A percentile compares a stretch with the other conserved stretches of the same genome.
Conservation (phyloP, 1,284 basidiomycete genomes). For the Ustilago shanxiensis region DNA sequence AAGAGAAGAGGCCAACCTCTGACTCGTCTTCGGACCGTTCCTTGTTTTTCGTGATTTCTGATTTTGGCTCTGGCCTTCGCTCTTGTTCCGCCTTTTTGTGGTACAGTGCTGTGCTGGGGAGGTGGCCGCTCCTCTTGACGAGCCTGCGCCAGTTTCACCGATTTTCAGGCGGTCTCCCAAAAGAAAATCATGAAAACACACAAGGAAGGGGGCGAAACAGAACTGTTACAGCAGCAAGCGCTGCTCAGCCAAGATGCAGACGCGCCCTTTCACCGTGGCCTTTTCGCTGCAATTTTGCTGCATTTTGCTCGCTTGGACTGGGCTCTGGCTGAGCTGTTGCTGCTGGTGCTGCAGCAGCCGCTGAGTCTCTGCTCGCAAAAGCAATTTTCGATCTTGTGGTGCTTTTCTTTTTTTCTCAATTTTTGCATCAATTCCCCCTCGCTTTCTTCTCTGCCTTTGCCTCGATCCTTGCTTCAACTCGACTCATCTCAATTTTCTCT, state of each 20-base stretch:
- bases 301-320: not conserved
- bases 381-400: constrained; percentile 30
- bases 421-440: constrained; percentile 13
- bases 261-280: too few species aligned
- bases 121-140: not conserved
- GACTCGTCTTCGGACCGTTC: not conserved
- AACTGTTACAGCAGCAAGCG: not conserved
- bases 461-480: not conserved
- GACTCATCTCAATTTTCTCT: not conserved
- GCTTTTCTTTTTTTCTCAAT: constrained; percentile 21
- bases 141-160: not conserved
- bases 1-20: not conserved
- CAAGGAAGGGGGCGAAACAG: not conserved
- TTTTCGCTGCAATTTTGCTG: not conserved
- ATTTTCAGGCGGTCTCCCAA: not conserved
- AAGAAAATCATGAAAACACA: not conserved
- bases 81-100: not conserved
- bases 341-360: not conserved
- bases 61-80: too few species aligned
- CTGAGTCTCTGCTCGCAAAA: constrained; percentile 4
- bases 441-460: not conserved
- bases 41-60: not conserved
- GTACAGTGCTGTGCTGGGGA: too few species aligned
- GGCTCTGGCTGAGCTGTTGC: not conserved
- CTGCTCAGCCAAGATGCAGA: constrained; percentile 1